Evolutionary conservation across 306 rosid species (phyloP).

Genomic region (Vicia faba): DNA sequence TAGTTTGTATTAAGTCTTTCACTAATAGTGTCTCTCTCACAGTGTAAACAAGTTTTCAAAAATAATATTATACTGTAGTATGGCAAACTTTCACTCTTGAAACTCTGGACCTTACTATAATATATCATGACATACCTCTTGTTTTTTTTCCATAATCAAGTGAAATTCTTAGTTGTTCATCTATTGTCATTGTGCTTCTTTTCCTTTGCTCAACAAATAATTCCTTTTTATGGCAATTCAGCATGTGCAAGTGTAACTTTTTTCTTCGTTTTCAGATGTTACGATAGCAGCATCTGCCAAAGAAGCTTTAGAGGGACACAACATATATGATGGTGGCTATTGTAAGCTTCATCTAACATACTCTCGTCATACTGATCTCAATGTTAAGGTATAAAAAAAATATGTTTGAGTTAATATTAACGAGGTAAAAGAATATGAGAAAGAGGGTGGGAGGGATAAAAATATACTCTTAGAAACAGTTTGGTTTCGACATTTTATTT

Average conservation of each 20-base stretch:
- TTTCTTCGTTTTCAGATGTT: slow-evolving; percentile 49
- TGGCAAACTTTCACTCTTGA: not conserved
- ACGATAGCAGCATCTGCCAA: slow-evolving; percentile 72
- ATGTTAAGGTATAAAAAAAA: slow-evolving; percentile 90
- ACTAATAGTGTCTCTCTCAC: not conserved
- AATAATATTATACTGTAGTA: not conserved
- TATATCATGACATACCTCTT: not conserved
- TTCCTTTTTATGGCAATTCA: slow-evolving; percentile 25
- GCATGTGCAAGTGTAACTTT: not conserved
- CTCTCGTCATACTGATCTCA: slow-evolving; percentile 99
- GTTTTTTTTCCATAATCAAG: not conserved
- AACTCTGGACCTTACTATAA: not conserved
- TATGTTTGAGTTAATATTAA: slow-evolving; percentile 63
- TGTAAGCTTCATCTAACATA: slow-evolving; percentile 99
- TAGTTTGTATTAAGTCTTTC: slow-evolving; percentile 10
- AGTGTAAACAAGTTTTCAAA: not conserved
- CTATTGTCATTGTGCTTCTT: not conserved
- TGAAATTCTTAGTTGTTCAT: not conserved
- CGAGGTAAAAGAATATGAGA: slow-evolving; percentile 51
- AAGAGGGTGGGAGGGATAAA: slow-evolving; percentile 34
- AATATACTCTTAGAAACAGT: slow-evolving; percentile 55
- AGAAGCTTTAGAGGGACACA: slow-evolving; percentile 89
- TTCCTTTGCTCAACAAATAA: slow-evolving; percentile 13
- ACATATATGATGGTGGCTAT: slow-evolving; percentile 99
- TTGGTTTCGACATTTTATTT: slow-evolving; percentile 65